A percentile compares a stretch with the other conserved stretches of the same genome.
phyloP scores from a whole-genome alignment of 495 filamentous ascomycete genomes.

The Penicillium diatomitis region DNA sequence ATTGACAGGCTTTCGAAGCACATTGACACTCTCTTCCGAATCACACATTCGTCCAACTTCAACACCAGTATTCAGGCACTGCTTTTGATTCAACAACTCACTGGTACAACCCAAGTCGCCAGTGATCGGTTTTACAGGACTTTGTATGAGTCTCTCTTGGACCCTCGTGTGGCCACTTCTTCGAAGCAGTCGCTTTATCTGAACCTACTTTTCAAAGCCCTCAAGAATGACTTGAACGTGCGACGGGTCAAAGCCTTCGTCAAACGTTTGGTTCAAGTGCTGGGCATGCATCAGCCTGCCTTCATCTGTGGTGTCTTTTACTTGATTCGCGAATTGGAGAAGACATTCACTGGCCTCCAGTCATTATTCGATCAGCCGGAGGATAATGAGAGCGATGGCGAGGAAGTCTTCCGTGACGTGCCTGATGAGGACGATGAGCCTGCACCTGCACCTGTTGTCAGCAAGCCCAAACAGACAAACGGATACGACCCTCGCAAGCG shows the following conservation, averaged over 20 bases:
- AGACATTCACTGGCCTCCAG: slow-evolving; percentile 62
- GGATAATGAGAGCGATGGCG: slow-evolving; percentile 53
- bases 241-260: slow-evolving; percentile 91
- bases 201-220: slow-evolving; percentile 76
- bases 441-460: slow-evolving; percentile 8
- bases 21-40: slow-evolving; percentile 84
- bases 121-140: slow-evolving; percentile 90
- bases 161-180: slow-evolving; percentile 75
- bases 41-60: slow-evolving; percentile 97
- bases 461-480: slow-evolving; percentile 20
- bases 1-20: slow-evolving; percentile 64
- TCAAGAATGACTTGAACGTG: slow-evolving; percentile 79
- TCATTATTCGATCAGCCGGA: slow-evolving; percentile 66
- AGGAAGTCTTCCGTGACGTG: slow-evolving; percentile 66
- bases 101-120: slow-evolving; percentile 62
- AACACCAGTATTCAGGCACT: slow-evolving; percentile 96
- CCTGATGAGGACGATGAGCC: slow-evolving; percentile 44
- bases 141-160: slow-evolving; percentile 87
- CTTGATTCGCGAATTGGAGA: slow-evolving; percentile 71
- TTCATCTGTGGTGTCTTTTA: slow-evolving; percentile 88
- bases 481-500: slow-evolving; percentile 82
- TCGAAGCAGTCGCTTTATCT: slow-evolving; percentile 95
- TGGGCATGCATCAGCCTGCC: slow-evolving; percentile 77
- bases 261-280: slow-evolving; percentile 83
- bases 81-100: slow-evolving; percentile 91